A percentile compares a stretch with the other conserved stretches of the same genome.
These are phyloP conservation scores for Golubevia sp. DNA, from an alignment of 1,284 basidiomycete species.

Conservation along the genomic window DNA sequence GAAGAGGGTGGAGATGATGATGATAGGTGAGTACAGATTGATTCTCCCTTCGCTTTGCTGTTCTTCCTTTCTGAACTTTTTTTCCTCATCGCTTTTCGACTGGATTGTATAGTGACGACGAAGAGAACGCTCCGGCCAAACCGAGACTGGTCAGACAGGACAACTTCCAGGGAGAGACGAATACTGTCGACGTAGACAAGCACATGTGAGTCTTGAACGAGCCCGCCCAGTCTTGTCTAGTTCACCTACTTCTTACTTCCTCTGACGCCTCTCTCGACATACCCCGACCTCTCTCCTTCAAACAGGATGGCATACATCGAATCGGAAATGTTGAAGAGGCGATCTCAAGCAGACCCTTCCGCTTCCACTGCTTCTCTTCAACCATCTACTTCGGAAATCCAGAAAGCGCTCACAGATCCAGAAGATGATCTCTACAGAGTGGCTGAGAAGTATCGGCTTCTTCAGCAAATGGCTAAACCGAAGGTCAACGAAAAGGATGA, in stretches of 20 bases:
- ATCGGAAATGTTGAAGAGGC: constrained; percentile 32
- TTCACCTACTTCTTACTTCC: background rate
- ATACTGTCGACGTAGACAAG: constrained; percentile 49
- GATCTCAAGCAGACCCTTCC: background rate
- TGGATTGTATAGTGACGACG: constrained; percentile 1
- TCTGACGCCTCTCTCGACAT: too few species aligned
- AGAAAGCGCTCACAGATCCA: constrained; percentile 17
- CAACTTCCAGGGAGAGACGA: constrained; percentile 48
- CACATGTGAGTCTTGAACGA: constrained; percentile 31
- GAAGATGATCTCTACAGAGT: constrained; percentile 41
- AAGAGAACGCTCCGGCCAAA: background rate
- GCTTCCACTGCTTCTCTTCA: background rate
- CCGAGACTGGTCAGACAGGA: constrained; percentile 22
- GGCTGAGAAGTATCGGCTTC: constrained; percentile 37
- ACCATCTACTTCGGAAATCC: background rate
- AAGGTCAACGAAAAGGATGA: constrained; percentile 16
- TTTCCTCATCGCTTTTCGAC: background rate
- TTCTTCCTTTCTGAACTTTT: background rate
- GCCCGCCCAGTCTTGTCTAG: background rate
- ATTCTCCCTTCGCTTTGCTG: too few species aligned
- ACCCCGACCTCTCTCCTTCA: background rate
- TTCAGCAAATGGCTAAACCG: constrained; percentile 16
- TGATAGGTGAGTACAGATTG: constrained; percentile 4
- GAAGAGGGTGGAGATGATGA: constrained; percentile 8
- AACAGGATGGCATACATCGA: constrained; percentile 49